Evolutionary conservation across 208 protist genomes (phyloP), one percentile per base, ranked within the genome.

Genomic region (Leishmania amazonensis): DNA sequence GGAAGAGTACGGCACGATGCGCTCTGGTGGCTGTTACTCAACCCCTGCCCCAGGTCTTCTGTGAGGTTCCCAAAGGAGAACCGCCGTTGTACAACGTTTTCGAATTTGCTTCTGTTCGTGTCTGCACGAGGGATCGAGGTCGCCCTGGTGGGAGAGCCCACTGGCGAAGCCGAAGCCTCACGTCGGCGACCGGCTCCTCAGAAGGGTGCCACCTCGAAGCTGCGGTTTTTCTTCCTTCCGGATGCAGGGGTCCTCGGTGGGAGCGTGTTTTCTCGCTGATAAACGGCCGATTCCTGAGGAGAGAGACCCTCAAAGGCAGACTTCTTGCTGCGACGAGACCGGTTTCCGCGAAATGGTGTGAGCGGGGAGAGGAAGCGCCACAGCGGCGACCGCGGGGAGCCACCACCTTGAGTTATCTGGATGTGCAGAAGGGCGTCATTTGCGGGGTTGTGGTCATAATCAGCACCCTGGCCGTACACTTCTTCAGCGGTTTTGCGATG

Each of bases 401-500:
- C 54, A 24, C 60, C n/a, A 47, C 47, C 40, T 19, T 0, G 1
- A 28, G 9, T n/a, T 7, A 24, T 51, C 0, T 76, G 28, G 0
- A 19, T 24, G 4, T 28, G 42, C n/a, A 47, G 31, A n/a, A 85
- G 28, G 3, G 40, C 47, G 28, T 80, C 67, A 38, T 85, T 81
- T 11, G 60, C 76, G 45, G 83, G 81, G 82, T 91, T 91, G 13
- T 28, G 54, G 5, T 65, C 31, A 79, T 91, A 91, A 2, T 71
- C 74, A 19, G 53, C 64, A 0, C 77, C 73, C 1, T 21, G 24
- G 4, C 88, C 88, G 70, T 90, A 91, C 19, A 91, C 76, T 70
- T 90, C 83, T 65, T 91, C 86, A 21, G 88, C 83, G 0, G 88
- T 83, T 70, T 85, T 84, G 45, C 84, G 85, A 4, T 80, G 79